These are phyloP conservation scores for Adansonia digitata DNA, from an alignment of 345 rosid species.

Conservation along the genomic window DNA sequence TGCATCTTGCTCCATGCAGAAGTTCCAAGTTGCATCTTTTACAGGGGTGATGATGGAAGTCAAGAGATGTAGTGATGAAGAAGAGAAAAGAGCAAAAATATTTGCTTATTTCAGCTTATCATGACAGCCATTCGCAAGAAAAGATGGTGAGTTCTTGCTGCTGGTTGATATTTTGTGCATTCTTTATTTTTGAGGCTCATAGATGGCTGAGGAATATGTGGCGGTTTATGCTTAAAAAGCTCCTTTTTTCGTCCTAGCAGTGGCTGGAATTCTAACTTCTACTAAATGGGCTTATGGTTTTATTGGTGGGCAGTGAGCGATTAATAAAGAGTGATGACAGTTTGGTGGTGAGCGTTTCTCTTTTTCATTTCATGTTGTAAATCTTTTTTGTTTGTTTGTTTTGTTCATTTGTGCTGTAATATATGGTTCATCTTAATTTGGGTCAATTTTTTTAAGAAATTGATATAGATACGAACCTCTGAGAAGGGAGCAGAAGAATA, in stretches of 20 bases:
- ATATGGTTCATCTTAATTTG: background rate
- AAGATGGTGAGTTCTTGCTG: conserved; percentile 34
- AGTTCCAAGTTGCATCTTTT: conserved; percentile 79
- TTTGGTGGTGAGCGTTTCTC: conserved; percentile 33
- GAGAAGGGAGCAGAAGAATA: background rate
- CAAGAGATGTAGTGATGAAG: conserved; percentile 63
- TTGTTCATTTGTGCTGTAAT: background rate
- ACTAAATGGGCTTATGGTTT: conserved; percentile 95
- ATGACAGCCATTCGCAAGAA: conserved; percentile 39
- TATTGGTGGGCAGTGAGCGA: conserved; percentile 62
- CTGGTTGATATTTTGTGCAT: background rate
- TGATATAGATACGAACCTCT: background rate
- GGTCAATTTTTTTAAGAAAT: background rate
- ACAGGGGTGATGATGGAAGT: conserved; percentile 43
- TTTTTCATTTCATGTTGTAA: no score
- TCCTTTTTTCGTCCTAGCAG: no score
- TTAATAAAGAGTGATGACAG: conserved; percentile 36
- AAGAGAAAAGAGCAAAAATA: conserved; percentile 91
- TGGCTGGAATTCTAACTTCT: conserved; percentile 81
- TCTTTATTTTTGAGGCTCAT: background rate
- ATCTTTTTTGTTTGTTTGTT: background rate
- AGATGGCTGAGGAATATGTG: background rate
- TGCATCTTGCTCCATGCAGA: conserved; percentile 97
- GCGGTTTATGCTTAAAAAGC: conserved; percentile 8
- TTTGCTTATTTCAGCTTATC: conserved; percentile 63